Evolutionary conservation across 1,139 yeast species (phyloP), one percentile per base, ranked within the genome.

Genomic region (Yamadazyma mexicana): DNA sequence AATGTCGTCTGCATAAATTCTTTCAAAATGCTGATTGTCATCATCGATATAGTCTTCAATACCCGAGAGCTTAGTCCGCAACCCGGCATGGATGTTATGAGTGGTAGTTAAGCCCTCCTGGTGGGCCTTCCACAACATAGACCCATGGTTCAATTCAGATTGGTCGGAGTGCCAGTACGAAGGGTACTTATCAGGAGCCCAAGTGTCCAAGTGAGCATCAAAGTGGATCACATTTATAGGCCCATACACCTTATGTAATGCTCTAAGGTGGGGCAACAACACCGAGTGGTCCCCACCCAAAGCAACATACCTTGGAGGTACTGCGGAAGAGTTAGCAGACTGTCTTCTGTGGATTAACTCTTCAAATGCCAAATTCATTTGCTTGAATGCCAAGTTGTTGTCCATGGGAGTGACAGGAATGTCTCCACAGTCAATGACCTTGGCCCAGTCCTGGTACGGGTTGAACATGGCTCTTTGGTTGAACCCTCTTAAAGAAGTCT

Each of bases 251-350:
- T 75, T 64, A 43, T 78, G 58, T 42, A 83, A 66, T 0, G 87
- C 82, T 44, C 92, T 69, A 41, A 85, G 59, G 46, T 82, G 85
- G 2, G 92, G 91, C 42, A 85, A 67, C 33, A 83, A 69, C 17
- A 84, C 75, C 1, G 88, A 79, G 59, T 85, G 94, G 56, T 85
- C 94, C 32, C 92, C 94, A 11, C 94, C 94, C 32, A 85, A 65
- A 0, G 85, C 82, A 25, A 85, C 73, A 33, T 79, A 71, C 43
- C 86, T 65, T 11, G 91, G 91, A n/a, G 77, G 74, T 14, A 49
- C 45, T 11, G 43, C 40, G 22, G 46, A 42, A 30, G 54, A 48
- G 37, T 52, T 51, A 15, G 52, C 44, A 15, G 71, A 52, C 42
- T 54, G 50, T 47, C 61, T 57, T 25, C 52, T 57, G 29, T 42